Evolutionary conservation across 495 filamentous ascomycete genomes (phyloP), one percentile per base, ranked within the genome.

Genomic region (Paragyromitra xinjiangensis): DNA sequence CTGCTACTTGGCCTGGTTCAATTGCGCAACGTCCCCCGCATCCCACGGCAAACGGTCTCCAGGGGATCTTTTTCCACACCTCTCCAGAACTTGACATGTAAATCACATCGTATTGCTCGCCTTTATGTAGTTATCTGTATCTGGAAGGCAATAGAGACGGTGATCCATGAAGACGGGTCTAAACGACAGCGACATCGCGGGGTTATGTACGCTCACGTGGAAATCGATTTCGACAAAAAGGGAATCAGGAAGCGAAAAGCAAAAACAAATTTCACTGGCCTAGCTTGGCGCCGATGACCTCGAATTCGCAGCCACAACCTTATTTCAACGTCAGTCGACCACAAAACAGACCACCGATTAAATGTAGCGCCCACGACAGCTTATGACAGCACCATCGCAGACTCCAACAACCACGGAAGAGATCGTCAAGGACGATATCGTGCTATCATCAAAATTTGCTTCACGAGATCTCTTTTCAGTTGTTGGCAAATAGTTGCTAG

Each of bases 271-370:
- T 70, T 56, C 50, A 19, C 51, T 50, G 61, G 51, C 40, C 39
- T 50, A 73, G 59, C 73, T 77, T 77, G 73, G 73, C 73, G 24
- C 67, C 24, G 34, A 55, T 45, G 58, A 63, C 24, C 61, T 44
- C 3, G 24, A 45, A 26, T 48, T 77, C 44, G 59, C 73, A 72
- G 73, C 73, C 73, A 77, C 73, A 77, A 77, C 73, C 73, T 77
- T 77, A 77, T 64, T 77, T 61, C 68, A 77, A 77, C 73, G 68
- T 77, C 70, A 59, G 40, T 65, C 51, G 24, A 42, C n/a, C 56
- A 45, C 34, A 71, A 45, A 58, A 55, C n/a, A 22, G 44, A 26
- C 56, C 19, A 24, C 12, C 11, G 44, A 71, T 24, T 37, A 59
- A 34, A 22, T 22, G 12, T 11, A 7, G 37, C 51, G 24, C 45